phyloP scores from a whole-genome alignment of 371 early-diverging fungal genomes.

The Rozella allomycis region DNA sequence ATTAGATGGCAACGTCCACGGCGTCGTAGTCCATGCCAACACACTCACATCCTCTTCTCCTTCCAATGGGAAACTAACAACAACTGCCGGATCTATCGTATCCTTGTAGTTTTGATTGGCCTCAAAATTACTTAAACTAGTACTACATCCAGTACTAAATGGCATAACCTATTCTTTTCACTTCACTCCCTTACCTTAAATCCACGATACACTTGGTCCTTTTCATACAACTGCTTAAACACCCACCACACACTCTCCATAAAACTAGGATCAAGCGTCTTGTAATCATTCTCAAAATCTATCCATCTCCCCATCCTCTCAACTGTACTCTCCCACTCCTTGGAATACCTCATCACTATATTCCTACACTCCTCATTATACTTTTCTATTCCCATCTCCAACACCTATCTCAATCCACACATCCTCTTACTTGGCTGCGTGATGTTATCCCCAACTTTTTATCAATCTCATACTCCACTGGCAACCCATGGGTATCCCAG shows the following conservation, averaged over 20 bases:
- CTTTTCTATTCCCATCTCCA: constrained; percentile 92
- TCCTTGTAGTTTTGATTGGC: constrained; percentile 98
- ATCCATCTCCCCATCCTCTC: constrained; percentile 99
- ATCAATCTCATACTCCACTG: constrained; percentile 99
- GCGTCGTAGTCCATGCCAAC: constrained; percentile 99
- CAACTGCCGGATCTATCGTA: constrained; percentile 90
- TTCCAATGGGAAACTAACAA: constrained; percentile 83
- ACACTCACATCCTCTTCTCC: constrained; percentile 54
- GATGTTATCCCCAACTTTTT: constrained; percentile 79
- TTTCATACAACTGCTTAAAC: constrained; percentile 89
- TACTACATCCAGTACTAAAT: constrained; percentile 89
- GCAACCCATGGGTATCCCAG: constrained; percentile 99
- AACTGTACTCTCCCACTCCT: constrained; percentile 93
- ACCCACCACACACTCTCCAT: constrained; percentile 99
- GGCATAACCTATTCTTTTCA: constrained; percentile 70
- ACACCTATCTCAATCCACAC: constrained; percentile 86
- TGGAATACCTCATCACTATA: constrained; percentile 95
- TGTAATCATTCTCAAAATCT: constrained; percentile 98
- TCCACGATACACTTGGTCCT: constrained; percentile 94
- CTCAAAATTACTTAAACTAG: constrained; percentile 98
- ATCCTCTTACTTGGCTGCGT: constrained; percentile 23
- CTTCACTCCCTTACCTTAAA: constrained; percentile 22
- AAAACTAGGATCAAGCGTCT: constrained; percentile 80
- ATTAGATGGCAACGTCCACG: constrained; percentile 99
- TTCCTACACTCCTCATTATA: constrained; percentile 97